Evolutionary conservation across 2,329 filamentous ascomycete genomes (phyloP).

Genomic region (Penicillium decumbens): DNA sequence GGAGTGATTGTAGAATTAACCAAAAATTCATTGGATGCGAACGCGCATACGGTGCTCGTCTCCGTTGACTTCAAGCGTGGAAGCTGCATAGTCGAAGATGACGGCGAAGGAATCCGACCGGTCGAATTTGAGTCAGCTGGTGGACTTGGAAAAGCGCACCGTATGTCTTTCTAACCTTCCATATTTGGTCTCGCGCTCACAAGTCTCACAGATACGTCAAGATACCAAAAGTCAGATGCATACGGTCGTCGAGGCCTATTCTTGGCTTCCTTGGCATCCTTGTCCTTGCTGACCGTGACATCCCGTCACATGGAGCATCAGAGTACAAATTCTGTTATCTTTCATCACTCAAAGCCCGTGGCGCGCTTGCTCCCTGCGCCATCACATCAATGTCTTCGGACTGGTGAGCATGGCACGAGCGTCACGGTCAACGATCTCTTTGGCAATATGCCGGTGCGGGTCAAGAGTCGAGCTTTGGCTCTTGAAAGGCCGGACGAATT

Average conservation of each 20-base stretch:
- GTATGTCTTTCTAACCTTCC: conserved; percentile 43
- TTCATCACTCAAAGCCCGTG: conserved; percentile 66
- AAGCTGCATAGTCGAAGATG: conserved; percentile 74
- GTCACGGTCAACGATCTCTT: conserved; percentile 77
- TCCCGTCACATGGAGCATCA: conserved; percentile 57
- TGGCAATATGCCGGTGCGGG: conserved; percentile 82
- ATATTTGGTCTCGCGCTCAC: conserved; percentile 5
- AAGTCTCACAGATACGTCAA: conserved; percentile 67
- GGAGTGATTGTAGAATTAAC: conserved; percentile 67
- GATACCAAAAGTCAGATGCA: conserved; percentile 48
- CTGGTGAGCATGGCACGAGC: conserved; percentile 65
- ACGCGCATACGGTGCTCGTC: conserved; percentile 63
- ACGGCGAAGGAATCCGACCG: conserved; percentile 72
- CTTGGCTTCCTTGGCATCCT: conserved; percentile 66
- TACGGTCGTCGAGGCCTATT: conserved; percentile 72
- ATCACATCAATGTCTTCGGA: conserved; percentile 53
- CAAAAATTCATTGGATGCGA: conserved; percentile 80
- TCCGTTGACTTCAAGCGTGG: conserved; percentile 71
- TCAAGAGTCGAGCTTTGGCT: conserved; percentile 67
- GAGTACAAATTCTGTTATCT: conserved; percentile 58
- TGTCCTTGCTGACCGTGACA: conserved; percentile 72
- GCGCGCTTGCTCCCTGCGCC: conserved; percentile 60
- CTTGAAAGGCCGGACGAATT: conserved; percentile 50
- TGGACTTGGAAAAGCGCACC: conserved; percentile 67
- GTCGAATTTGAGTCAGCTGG: conserved; percentile 67